phyloP scores from a whole-genome alignment of 2,329 filamentous ascomycete species.

The Diaporthe capsici region DNA sequence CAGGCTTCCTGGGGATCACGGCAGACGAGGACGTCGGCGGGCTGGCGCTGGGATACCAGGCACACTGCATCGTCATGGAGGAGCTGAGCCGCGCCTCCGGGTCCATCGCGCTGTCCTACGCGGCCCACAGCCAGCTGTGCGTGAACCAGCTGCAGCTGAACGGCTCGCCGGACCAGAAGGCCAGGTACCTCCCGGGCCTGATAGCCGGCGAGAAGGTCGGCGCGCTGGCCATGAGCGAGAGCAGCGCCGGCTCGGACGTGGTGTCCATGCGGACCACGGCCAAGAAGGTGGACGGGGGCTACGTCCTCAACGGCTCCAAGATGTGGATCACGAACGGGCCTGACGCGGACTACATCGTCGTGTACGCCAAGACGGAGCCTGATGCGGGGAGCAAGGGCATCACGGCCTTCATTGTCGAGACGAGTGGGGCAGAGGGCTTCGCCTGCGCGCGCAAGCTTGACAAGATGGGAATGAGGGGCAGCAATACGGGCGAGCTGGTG shows the following conservation, averaged over 20 bases:
- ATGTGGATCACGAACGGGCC: conserved; percentile 99
- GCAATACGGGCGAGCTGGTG: conserved; percentile 93
- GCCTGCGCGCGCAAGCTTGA: conserved; percentile 91
- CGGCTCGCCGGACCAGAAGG: conserved; percentile 83
- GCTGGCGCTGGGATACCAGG: conserved; percentile 93
- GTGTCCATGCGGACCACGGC: conserved; percentile 95
- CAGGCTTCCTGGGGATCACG: conserved; percentile 92
- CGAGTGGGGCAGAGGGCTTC: conserved; percentile 77
- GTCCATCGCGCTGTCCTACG: conserved; percentile 90
- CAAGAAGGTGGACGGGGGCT: conserved; percentile 85
- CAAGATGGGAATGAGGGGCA: conserved; percentile 98
- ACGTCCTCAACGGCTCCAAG: conserved; percentile 88
- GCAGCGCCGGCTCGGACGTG: conserved; percentile 91
- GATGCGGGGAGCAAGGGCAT: conserved; percentile 88
- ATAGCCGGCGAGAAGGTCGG: conserved; percentile 87
- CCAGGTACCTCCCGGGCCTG: conserved; percentile 82
- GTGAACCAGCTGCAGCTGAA: conserved; percentile 97
- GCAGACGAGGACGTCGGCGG: conserved; percentile 94
- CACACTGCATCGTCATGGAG: conserved; percentile 95
- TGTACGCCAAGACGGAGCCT: conserved; percentile 96
- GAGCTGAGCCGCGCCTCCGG: conserved; percentile 90
- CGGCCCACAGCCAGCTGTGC: conserved; percentile 95
- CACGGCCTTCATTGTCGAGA: conserved; percentile 92
- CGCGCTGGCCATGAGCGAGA: conserved; percentile 95
- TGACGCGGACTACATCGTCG: conserved; percentile 91